Conservation (phyloP, 1,284 basidiomycete species). For the Farysia itapuensis region DNA sequence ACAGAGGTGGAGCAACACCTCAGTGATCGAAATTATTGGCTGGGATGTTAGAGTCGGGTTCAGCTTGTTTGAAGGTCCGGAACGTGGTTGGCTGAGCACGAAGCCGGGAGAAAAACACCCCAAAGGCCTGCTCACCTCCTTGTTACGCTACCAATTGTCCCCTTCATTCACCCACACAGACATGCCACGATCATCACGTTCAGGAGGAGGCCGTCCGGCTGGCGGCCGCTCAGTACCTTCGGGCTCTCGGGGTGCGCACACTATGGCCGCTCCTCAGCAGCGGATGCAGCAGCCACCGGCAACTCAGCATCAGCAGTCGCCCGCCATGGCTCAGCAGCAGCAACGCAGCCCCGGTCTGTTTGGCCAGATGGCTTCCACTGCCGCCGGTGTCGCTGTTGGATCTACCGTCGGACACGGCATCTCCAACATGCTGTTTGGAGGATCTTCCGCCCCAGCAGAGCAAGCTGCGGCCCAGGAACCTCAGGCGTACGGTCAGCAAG, state of each 20-base stretch:
- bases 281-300: slow-evolving; percentile 21
- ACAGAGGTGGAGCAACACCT: too few species aligned
- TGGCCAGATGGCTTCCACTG: slow-evolving; percentile 77
- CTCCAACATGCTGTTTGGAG: slow-evolving; percentile 80
- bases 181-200: slow-evolving; percentile 54
- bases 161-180: slow-evolving; percentile 1
- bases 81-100: too few species aligned
- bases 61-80: too few species aligned
- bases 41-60: too few species aligned
- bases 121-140: too few species aligned
- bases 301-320: slow-evolving; percentile 20
- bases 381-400: slow-evolving; percentile 80
- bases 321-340: slow-evolving; percentile 23
- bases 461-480: slow-evolving; percentile 55
- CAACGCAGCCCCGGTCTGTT: slow-evolving; percentile 49
- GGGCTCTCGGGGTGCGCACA: slow-evolving; percentile 54
- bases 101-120: too few species aligned
- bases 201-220: background rate
- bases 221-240: slow-evolving; percentile 41
- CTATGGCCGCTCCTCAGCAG: slow-evolving; percentile 48
- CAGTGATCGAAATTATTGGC: too few species aligned
- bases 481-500: slow-evolving; percentile 30
- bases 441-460: slow-evolving; percentile 61
- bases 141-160: background rate
- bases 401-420: slow-evolving; percentile 80